Conservation (phyloP, 306 rosid genomes). For the Cyamopsis tetragonoloba region DNA sequence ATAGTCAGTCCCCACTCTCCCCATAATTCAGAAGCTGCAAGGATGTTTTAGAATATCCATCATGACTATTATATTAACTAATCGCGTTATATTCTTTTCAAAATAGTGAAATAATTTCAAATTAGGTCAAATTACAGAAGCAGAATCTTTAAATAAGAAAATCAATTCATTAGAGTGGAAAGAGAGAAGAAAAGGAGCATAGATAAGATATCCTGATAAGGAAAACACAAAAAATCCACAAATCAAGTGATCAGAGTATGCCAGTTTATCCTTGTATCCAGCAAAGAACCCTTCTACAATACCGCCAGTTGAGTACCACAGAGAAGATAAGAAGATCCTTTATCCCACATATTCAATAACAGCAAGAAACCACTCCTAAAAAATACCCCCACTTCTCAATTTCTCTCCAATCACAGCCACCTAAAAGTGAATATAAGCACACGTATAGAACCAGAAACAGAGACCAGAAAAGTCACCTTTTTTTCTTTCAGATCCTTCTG, state of each 20-base stretch:
- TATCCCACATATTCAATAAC: neutral
- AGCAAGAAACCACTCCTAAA: slow-evolving; percentile 16
- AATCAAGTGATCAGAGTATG: slow-evolving; percentile 7
- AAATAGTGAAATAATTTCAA: slow-evolving; percentile 8
- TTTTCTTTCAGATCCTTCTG: slow-evolving; percentile 69
- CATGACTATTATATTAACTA: neutral
- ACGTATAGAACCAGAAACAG: neutral
- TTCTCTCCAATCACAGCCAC: slow-evolving; percentile 2
- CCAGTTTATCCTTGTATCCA: slow-evolving; percentile 2
- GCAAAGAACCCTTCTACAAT: neutral
- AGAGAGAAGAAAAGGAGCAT: neutral
- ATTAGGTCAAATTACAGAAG: neutral
- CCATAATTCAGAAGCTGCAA: neutral
- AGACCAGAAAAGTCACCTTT: slow-evolving; percentile 50
- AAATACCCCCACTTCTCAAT: slow-evolving; percentile 3
- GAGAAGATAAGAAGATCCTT: slow-evolving; percentile 14
- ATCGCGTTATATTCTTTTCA: neutral
- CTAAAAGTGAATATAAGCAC: neutral
- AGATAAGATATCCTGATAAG: slow-evolving; percentile 16
- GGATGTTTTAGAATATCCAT: slow-evolving; percentile 12
- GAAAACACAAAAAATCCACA: slow-evolving; percentile 2
- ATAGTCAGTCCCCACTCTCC: neutral
- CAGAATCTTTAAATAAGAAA: slow-evolving; percentile 7
- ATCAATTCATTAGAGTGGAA: neutral
- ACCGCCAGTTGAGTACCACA: slow-evolving; percentile 3